Evolutionary conservation across 2,329 filamentous ascomycete genomes (phyloP).

Genomic region (Apiospora koreana): DNA sequence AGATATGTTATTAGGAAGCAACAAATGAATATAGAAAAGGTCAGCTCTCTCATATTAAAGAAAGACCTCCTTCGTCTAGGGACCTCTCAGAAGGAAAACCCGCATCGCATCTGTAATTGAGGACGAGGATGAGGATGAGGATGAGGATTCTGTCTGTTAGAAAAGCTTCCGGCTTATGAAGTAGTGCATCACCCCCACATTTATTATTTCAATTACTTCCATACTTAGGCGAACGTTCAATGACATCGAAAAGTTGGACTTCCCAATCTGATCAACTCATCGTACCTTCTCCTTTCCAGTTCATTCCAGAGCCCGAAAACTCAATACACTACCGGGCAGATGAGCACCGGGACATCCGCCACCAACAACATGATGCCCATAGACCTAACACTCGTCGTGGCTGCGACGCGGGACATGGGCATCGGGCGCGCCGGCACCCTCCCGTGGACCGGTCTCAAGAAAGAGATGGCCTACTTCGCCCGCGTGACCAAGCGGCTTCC

Average conservation of each 20-base stretch:
- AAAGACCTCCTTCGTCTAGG: no score
- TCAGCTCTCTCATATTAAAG: no score
- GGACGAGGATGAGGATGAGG: no score
- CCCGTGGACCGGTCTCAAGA: conserved; percentile 85
- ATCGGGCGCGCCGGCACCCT: conserved; percentile 79
- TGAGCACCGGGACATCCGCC: neutral
- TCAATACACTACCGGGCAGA: neutral
- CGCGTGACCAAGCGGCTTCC: conserved; percentile 75
- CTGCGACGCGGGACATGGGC: conserved; percentile 86
- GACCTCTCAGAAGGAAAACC: no score
- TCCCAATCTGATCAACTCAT: neutral
- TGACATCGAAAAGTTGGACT: no score
- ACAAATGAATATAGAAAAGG: neutral
- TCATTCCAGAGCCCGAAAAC: neutral
- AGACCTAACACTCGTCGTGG: conserved; percentile 88
- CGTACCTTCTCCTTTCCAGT: no score
- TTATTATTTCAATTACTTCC: neutral
- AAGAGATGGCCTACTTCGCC: conserved; percentile 95
- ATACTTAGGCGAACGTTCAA: neutral
- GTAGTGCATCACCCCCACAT: neutral
- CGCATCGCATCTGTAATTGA: no score
- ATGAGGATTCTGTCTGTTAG: no score
- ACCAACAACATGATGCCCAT: conserved; percentile 30
- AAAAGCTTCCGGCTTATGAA: neutral
- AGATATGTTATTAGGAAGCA: neutral